Evolutionary conservation across 1,139 yeast genomes (phyloP).

Genomic region (Oligophagozyma castellii): DNA sequence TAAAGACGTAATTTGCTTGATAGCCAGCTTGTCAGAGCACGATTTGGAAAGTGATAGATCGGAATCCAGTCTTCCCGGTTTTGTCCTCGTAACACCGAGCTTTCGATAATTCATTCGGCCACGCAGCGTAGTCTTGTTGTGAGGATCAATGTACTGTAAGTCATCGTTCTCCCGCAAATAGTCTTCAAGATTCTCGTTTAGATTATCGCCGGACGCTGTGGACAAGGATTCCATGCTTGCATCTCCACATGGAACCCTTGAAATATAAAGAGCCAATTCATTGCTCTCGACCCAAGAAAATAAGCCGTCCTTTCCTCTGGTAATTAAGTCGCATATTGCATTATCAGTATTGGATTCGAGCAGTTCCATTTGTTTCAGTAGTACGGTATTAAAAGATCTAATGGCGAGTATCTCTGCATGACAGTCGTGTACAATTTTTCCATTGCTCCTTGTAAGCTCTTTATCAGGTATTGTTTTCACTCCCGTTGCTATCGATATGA

Average conservation of each 20-base stretch:
- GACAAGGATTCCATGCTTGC: conserved; percentile 44
- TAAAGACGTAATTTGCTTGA: conserved; percentile 51
- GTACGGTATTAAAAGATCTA: conserved; percentile 44
- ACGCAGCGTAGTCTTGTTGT: conserved; percentile 28
- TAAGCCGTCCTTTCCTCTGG: neutral
- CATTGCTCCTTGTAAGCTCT: conserved; percentile 31
- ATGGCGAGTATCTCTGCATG: conserved; percentile 79
- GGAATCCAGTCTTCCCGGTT: conserved; percentile 82
- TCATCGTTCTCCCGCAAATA: conserved; percentile 20
- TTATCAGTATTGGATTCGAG: too few species aligned
- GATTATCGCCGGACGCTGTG: conserved; percentile 9
- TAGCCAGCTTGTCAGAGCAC: conserved; percentile 71
- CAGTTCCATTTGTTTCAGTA: conserved; percentile 13
- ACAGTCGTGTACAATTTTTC: conserved; percentile 62
- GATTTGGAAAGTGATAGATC: conserved; percentile 60
- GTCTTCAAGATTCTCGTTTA: conserved; percentile 13
- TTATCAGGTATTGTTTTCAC: conserved; percentile 60
- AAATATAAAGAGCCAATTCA: conserved; percentile 46
- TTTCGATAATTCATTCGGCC: conserved; percentile 52
- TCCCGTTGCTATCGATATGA: conserved; percentile 62
- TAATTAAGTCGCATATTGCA: neutral
- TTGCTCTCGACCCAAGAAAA: conserved; percentile 27
- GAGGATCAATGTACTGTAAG: conserved; percentile 21
- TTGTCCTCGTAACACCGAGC: conserved; percentile 65
- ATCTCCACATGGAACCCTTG: conserved; percentile 91